These are phyloP conservation scores for Stemphylium beticola DNA, from an alignment of 2,329 filamentous ascomycete species.

Conservation along the genomic window DNA sequence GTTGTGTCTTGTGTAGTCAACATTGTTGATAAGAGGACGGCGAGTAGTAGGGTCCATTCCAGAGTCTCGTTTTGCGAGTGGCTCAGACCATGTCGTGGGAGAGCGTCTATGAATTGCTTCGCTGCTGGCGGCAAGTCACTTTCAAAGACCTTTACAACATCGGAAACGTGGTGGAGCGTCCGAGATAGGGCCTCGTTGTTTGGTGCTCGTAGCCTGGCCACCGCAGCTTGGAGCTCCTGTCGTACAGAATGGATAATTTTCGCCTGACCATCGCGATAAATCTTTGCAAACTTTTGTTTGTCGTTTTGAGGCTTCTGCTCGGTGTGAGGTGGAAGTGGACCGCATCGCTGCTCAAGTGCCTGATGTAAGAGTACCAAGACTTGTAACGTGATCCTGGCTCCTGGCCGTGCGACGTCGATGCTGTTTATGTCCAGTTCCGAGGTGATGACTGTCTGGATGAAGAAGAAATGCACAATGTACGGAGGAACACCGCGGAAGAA, in stretches of 20 bases:
- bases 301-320: slow-evolving; percentile 30
- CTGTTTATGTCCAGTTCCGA: slow-evolving; percentile 21
- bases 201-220: slow-evolving; percentile 12
- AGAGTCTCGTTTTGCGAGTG: slow-evolving; percentile 15
- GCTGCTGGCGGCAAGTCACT: slow-evolving; percentile 16
- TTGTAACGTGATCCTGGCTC: slow-evolving; percentile 29
- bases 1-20: slow-evolving; percentile 12
- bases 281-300: slow-evolving; percentile 50
- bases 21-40: slow-evolving; percentile 21
- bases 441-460: slow-evolving; percentile 32
- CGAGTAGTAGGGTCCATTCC: slow-evolving; percentile 34
- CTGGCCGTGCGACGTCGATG: slow-evolving; percentile 21
- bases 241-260: slow-evolving; percentile 35
- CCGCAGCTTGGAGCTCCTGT: slow-evolving; percentile 26
- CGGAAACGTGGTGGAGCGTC: slow-evolving; percentile 21
- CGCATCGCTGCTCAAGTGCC: slow-evolving; percentile 30
- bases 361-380: slow-evolving; percentile 31
- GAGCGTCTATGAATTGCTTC: slow-evolving; percentile 16
- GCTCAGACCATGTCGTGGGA: slow-evolving; percentile 17
- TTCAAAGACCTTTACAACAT: slow-evolving; percentile 19
- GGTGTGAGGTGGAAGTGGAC: slow-evolving; percentile 21
- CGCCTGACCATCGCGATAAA: slow-evolving; percentile 53
- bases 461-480: slow-evolving; percentile 42
- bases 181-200: slow-evolving; percentile 2
- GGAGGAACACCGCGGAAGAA: slow-evolving; percentile 45